Evolutionary conservation across 148 eudicot species (phyloP).

Genomic region (Rhododendron vialii): DNA sequence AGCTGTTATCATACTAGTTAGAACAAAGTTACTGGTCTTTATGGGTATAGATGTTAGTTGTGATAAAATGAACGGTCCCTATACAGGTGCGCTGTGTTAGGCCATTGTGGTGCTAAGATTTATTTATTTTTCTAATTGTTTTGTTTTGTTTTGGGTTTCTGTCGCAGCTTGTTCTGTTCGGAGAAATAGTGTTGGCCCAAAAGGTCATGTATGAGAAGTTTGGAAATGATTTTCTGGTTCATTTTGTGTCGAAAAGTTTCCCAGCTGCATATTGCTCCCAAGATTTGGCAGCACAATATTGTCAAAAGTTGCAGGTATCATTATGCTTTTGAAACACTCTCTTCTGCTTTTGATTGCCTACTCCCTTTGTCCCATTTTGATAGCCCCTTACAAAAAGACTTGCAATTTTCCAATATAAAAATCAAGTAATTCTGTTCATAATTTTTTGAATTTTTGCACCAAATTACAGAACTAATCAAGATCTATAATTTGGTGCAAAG

Average conservation of each 20-base stretch:
- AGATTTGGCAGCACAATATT: conserved; percentile 81
- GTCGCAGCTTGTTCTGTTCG: conserved; percentile 68
- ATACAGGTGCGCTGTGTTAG: background rate
- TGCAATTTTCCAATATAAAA: too few relatives aligned
- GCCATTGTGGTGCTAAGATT: background rate
- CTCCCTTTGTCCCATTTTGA: background rate
- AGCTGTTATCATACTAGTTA: background rate
- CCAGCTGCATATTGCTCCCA: conserved; percentile 71
- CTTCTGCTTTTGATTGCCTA: background rate
- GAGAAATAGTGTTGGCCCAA: conserved; percentile 84
- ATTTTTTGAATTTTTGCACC: background rate
- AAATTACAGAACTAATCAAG: background rate
- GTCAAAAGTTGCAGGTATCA: conserved; percentile 84
- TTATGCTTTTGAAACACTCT: background rate
- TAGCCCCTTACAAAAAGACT: background rate
- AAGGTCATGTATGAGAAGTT: conserved; percentile 94
- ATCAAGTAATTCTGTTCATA: background rate
- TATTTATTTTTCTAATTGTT: background rate
- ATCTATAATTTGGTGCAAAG: background rate
- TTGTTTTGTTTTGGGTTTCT: background rate
- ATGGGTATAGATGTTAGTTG: conserved; percentile 5
- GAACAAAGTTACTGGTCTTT: background rate
- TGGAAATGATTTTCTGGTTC: conserved; percentile 71
- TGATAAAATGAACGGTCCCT: background rate
- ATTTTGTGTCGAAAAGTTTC: conserved; percentile 66